Evolutionary conservation across 352 stramenopile genomes (phyloP), one percentile per base, ranked within the genome.

Genomic region (Phytophthora lateralis): DNA sequence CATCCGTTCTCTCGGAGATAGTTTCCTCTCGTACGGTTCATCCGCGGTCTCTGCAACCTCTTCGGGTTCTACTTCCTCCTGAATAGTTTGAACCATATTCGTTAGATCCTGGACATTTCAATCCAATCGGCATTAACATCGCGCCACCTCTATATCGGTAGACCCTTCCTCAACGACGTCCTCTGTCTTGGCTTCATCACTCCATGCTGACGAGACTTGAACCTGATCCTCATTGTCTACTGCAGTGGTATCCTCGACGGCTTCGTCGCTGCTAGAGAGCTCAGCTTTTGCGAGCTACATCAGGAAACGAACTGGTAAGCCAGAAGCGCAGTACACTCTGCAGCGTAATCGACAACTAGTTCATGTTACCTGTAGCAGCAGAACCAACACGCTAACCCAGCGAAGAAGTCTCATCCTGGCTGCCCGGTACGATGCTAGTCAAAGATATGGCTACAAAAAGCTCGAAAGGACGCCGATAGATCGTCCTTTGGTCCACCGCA

Each of bases 1-100:
- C 15, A 49, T 18, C 44, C 44, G 58, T 18, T 61, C 50, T 45
- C 34, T 45, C 26, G 42, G 50, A 4, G 17, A 21, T 32, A 66
- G 26, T 18, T 66, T 49, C 20, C 34, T 48, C n/a, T 66, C 51
- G 11, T 50, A 44, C 6, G 42, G 49, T 14, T 18, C 45, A 11
- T 54, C 47, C 4, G 49, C 6, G 7, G 35, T 27, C 3, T 51
- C 42, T 14, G 37, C 9, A 3, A 18, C 50, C 47, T 59, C 39
- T 10, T 48, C 41, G 4, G 35, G 6, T 27, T 53, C 32, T 20
- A 7, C 38, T 48, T 59, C 54, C 32, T 53, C 21, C 53, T 58
- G 35, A 20, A 15, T 18, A 20, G 4, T n/a, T n/a, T n/a, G 0
- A 50, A n/a, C n/a, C 27, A 51, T 27, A 14, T 37, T 42, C 11